phyloP scores from a whole-genome alignment of 176 grass and related monocot species.

The Carex parvula region DNA sequence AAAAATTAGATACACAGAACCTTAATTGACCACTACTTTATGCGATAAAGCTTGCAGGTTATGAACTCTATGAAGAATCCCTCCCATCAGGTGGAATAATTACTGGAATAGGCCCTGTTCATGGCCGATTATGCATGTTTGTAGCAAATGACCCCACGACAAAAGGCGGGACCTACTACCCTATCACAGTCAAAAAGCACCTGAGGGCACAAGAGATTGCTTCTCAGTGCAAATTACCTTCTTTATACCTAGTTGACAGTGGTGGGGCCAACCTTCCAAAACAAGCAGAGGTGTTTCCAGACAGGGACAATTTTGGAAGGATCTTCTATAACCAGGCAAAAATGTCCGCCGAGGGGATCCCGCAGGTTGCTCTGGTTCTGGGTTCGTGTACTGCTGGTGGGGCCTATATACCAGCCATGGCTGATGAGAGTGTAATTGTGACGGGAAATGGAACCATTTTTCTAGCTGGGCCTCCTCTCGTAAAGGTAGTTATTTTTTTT shows the following conservation, averaged over 20 bases:
- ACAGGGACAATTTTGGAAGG: slow-evolving; percentile 94
- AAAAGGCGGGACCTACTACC: slow-evolving; percentile 93
- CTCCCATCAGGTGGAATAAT: slow-evolving; percentile 88
- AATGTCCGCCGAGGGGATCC: slow-evolving; percentile 86
- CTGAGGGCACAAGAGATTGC: slow-evolving; percentile 89
- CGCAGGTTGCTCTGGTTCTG: slow-evolving; percentile 91
- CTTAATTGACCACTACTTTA: slow-evolving; percentile 25
- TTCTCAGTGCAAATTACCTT: slow-evolving; percentile 80
- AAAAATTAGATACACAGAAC: neutral
- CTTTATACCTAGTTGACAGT: slow-evolving; percentile 94
- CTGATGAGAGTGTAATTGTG: slow-evolving; percentile 96
- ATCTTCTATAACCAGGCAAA: slow-evolving; percentile 99
- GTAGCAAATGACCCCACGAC: slow-evolving; percentile 95
- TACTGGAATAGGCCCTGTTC: slow-evolving; percentile 86
- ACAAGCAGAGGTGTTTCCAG: slow-evolving; percentile 96
- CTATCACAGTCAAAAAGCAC: slow-evolving; percentile 94
- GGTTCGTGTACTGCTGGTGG: slow-evolving; percentile 98
- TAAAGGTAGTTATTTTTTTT: slow-evolving; percentile 59
- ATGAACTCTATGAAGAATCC: slow-evolving; percentile 79
- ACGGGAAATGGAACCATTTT: slow-evolving; percentile 96
- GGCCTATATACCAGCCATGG: slow-evolving; percentile 98
- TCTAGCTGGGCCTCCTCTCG: slow-evolving; percentile 92
- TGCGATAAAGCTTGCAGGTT: slow-evolving; percentile 76
- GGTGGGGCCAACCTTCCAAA: slow-evolving; percentile 93
- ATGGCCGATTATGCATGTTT: slow-evolving; percentile 91